These are phyloP conservation scores for Xylaria longipes DNA, from an alignment of 495 filamentous ascomycete species.

Conservation along the genomic window DNA sequence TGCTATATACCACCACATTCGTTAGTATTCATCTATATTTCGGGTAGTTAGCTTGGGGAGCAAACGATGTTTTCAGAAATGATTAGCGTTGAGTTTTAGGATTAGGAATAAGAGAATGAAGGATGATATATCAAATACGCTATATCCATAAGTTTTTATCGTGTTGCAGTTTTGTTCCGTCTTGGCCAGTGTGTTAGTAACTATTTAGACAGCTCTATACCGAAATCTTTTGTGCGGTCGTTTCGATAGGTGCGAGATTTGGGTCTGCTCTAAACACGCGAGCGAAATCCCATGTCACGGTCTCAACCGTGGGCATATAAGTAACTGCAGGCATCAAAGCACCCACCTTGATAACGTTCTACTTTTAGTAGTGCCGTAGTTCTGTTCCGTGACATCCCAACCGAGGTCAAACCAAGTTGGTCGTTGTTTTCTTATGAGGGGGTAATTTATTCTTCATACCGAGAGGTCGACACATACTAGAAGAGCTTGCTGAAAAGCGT, in stretches of 20 bases:
- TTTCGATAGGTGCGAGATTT: not conserved
- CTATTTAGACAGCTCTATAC: not conserved
- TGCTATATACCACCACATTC: constrained; percentile 25
- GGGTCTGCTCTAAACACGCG: not conserved
- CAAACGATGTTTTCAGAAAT: not conserved
- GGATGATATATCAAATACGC: not conserved
- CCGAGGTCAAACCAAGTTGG: no score
- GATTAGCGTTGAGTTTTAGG: not conserved
- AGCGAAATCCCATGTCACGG: not conserved
- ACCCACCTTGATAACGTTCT: no score
- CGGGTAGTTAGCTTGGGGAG: constrained; percentile 8
- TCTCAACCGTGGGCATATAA: no score
- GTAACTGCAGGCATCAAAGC: no score
- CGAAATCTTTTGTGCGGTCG: not conserved
- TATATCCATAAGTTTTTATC: not conserved
- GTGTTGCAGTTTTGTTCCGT: not conserved
- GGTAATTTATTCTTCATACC: no score
- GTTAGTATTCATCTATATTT: constrained; percentile 8
- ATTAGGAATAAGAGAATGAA: constrained; percentile 4
- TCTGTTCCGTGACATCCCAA: no score
- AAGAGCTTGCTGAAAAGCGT: no score
- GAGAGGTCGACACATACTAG: no score
- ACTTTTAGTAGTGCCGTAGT: no score
- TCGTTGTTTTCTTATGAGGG: no score
- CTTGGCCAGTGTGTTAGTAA: not conserved